phyloP scores from a whole-genome alignment of 2,329 filamentous ascomycete species.

The Fusarium vanettenii region DNA sequence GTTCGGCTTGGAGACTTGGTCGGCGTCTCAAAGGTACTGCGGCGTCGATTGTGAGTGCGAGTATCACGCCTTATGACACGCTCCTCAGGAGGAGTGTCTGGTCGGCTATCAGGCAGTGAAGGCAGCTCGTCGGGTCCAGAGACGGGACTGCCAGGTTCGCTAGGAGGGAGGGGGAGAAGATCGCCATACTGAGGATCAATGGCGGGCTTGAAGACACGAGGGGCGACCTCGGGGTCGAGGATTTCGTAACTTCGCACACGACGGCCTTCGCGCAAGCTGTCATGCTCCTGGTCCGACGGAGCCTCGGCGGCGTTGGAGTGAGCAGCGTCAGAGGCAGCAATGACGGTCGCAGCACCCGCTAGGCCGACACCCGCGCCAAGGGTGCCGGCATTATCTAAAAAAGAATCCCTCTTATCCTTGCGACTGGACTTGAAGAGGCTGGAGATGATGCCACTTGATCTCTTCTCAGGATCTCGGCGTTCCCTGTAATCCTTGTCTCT shows the following conservation, averaged over 20 bases:
- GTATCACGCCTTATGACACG: slow-evolving; percentile 54
- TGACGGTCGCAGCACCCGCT: slow-evolving; percentile 61
- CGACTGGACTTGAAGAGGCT: slow-evolving; percentile 60
- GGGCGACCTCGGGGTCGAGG: slow-evolving; percentile 68
- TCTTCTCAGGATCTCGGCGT: slow-evolving; percentile 51
- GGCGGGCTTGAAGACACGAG: slow-evolving; percentile 70
- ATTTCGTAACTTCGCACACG: slow-evolving; percentile 48
- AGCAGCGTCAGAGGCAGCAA: slow-evolving; percentile 51
- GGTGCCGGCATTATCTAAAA: slow-evolving; percentile 79
- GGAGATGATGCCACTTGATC: slow-evolving; percentile 59
- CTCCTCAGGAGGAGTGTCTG: slow-evolving; percentile 65
- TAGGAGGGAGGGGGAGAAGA: slow-evolving; percentile 72
- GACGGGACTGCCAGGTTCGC: slow-evolving; percentile 63
- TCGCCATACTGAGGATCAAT: slow-evolving; percentile 76
- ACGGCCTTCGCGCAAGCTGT: slow-evolving; percentile 39
- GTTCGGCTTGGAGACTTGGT: slow-evolving; percentile 66
- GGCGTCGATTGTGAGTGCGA: slow-evolving; percentile 59
- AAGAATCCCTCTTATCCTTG: slow-evolving; percentile 65
- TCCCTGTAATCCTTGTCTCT: slow-evolving; percentile 48
- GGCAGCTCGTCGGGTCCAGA: slow-evolving; percentile 57
- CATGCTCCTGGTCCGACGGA: slow-evolving; percentile 53
- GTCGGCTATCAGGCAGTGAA: slow-evolving; percentile 69
- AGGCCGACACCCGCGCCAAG: slow-evolving; percentile 76
- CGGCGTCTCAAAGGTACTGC: slow-evolving; percentile 60
- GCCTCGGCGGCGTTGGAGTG: slow-evolving; percentile 60